Base-by-base conservation (phyloP, 805 yeast genomes). In the Candida caryicola region DNA sequence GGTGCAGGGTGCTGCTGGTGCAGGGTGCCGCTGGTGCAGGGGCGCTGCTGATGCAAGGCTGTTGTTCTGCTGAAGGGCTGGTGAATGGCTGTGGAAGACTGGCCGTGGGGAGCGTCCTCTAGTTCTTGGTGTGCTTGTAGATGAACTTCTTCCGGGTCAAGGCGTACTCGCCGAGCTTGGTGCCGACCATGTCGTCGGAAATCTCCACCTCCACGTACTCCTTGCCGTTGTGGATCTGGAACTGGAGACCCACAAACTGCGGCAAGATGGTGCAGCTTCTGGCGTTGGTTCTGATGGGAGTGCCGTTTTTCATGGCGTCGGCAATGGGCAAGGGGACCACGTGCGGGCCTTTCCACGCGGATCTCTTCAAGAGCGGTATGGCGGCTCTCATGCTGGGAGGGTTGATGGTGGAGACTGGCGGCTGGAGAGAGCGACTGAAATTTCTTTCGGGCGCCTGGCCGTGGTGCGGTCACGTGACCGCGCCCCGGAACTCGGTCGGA, bases 101-200 rank as follows among this genome's bases (percentile, higher is more conserved):
- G n/a, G n/a, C n/a, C n/a, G n/a, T n/a, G n/a, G n/a, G n/a, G n/a
- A n/a, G n/a, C n/a, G n/a, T n/a, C n/a, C 4, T 12, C 34, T 69
- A 76, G 55, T 82, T 83, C 73, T 83, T 83, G 23, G 89, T 79
- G 62, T 76, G 85, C 36, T 89, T 85, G 67, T 85, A 89, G 46
- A 77, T 79, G 64, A 86, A 87, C 59, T 83, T 79, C 76, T 87
- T 86, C 65, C 98, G 78, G 1, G 99, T 93, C 38, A 90, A 87
- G 2, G 95, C 95, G 69, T 87, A 93, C 62, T 91, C 97, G 2
- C 99, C 99, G 39, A 93, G 69, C 59, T 91, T 93, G 50, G 82
- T 77, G 14, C 99, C 99, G 43, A 93, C 96, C 99, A 93, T 93
- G 52, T 93, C 93, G 58, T 93, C 97, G 6, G 84, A 78, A 19